A percentile compares a stretch with the other conserved stretches of the same genome.
phyloP scores from a whole-genome alignment of 2,329 filamentous ascomycete genomes.

The Paecilomyces variotii region DNA sequence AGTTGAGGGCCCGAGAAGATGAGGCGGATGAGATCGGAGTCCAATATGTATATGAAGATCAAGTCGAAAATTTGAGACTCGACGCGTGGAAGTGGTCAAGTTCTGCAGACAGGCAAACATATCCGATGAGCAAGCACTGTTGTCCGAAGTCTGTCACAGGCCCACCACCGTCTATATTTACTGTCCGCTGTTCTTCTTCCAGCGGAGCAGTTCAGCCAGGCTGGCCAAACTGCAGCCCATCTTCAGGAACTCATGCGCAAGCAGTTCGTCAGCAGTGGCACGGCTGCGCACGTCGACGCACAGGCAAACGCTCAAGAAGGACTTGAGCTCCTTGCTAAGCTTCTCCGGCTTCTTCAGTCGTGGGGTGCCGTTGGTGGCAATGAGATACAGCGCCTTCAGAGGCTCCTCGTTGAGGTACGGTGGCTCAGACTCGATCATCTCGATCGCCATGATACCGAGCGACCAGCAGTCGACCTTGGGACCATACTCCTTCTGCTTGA shows the following conservation, averaged over 20 bases:
- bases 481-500: conserved; percentile 98
- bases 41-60: background rate
- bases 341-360: conserved; percentile 97
- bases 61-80: background rate
- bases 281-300: conserved; percentile 95
- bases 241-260: conserved; percentile 90
- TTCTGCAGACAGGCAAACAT: background rate
- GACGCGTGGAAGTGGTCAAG: background rate
- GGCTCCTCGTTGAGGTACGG: conserved; percentile 98
- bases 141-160: conserved; percentile 2
- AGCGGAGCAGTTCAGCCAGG: conserved; percentile 78
- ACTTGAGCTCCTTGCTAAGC: conserved; percentile 94
- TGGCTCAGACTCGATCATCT: conserved; percentile 98
- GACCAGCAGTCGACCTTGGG: conserved; percentile 99
- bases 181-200: conserved; percentile 38
- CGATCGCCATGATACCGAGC: conserved; percentile 97
- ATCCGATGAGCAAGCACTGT: background rate
- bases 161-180: conserved; percentile 12
- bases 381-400: conserved; percentile 91
- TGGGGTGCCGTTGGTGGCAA: conserved; percentile 95
- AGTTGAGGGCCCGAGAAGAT: background rate
- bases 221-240: conserved; percentile 77
- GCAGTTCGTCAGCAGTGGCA: conserved; percentile 80
- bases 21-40: background rate
- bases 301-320: conserved; percentile 90